Conservation (phyloP, 2,329 filamentous ascomycete genomes). For the Colletotrichum sp. region DNA sequence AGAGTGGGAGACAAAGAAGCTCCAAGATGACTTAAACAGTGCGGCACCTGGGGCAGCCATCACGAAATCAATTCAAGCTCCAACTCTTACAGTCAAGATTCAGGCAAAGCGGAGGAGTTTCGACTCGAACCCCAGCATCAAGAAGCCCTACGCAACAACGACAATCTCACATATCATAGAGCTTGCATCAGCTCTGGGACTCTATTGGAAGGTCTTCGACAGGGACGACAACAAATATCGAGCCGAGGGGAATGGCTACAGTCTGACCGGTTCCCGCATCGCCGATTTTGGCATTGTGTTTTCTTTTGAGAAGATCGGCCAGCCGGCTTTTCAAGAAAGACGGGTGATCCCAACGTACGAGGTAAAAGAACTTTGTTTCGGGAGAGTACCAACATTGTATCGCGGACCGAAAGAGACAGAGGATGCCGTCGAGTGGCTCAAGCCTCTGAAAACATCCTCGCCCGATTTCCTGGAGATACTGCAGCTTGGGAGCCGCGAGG, state of each 20-base stretch:
- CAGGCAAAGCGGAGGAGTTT: not conserved
- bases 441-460: too few species aligned
- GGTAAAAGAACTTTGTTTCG: slow-evolving; percentile 45
- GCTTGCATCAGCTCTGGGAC: slow-evolving; percentile 37
- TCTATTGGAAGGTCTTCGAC: slow-evolving; percentile 47
- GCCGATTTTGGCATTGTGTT: slow-evolving; percentile 42
- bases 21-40: too few species aligned
- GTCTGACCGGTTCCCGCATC: slow-evolving; percentile 31
- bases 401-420: too few species aligned
- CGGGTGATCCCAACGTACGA: slow-evolving; percentile 39
- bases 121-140: not conserved
- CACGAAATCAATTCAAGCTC: too few species aligned
- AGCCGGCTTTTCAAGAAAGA: slow-evolving; percentile 33
- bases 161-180: slow-evolving; percentile 39
- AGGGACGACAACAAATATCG: slow-evolving; percentile 36
- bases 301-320: slow-evolving; percentile 39
- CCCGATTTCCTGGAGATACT: too few species aligned
- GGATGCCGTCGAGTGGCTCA: too few species aligned
- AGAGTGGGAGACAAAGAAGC: too few species aligned
- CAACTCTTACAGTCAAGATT: not conserved
- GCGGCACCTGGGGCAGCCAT: too few species aligned
- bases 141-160: slow-evolving; percentile 37
- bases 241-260: slow-evolving; percentile 39
- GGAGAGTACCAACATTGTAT: slow-evolving; percentile 20
- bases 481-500: too few species aligned